phyloP scores from a whole-genome alignment of 2,329 filamentous ascomycete species.

The Penicillium sp. region DNA sequence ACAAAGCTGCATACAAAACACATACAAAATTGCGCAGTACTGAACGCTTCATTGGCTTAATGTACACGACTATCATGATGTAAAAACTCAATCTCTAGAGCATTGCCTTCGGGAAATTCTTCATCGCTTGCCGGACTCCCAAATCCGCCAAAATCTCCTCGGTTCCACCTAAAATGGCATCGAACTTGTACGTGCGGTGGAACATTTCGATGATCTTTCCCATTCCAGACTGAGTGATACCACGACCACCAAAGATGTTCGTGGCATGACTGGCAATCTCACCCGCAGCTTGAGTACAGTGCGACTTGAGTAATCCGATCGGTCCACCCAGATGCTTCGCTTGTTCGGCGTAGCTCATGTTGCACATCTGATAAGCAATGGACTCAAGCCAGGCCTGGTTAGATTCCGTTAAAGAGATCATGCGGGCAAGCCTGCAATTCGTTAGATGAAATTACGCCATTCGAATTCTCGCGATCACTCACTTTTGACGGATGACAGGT shows the following conservation, averaged over 20 bases:
- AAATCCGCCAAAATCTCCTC: slow-evolving; percentile 82
- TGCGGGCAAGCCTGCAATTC: slow-evolving; percentile 67
- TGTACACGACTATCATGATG: background rate
- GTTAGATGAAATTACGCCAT: background rate
- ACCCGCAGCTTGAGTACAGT: slow-evolving; percentile 72
- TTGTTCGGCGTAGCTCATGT: slow-evolving; percentile 79
- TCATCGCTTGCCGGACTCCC: slow-evolving; percentile 81
- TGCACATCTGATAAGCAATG: slow-evolving; percentile 84
- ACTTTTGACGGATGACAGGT: slow-evolving; percentile 79
- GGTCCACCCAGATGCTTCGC: slow-evolving; percentile 74
- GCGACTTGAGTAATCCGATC: slow-evolving; percentile 80
- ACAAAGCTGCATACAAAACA: background rate
- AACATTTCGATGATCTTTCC: slow-evolving; percentile 81
- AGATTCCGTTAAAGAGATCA: slow-evolving; percentile 81
- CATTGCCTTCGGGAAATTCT: slow-evolving; percentile 81
- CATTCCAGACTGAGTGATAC: slow-evolving; percentile 80
- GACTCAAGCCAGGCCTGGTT: slow-evolving; percentile 83
- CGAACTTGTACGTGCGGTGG: slow-evolving; percentile 80
- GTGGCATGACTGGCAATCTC: slow-evolving; percentile 82
- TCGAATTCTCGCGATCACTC: slow-evolving; percentile 24
- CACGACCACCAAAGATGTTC: slow-evolving; percentile 83
- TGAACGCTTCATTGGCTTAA: background rate
- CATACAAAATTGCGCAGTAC: background rate
- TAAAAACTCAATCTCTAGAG: slow-evolving; percentile 51
- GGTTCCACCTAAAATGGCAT: slow-evolving; percentile 74